Percentiles rank a stretch among this genome's conserved stretches.
These are phyloP conservation scores for Delonix regia DNA, from an alignment of 306 rosid species.

Conservation along the genomic window DNA sequence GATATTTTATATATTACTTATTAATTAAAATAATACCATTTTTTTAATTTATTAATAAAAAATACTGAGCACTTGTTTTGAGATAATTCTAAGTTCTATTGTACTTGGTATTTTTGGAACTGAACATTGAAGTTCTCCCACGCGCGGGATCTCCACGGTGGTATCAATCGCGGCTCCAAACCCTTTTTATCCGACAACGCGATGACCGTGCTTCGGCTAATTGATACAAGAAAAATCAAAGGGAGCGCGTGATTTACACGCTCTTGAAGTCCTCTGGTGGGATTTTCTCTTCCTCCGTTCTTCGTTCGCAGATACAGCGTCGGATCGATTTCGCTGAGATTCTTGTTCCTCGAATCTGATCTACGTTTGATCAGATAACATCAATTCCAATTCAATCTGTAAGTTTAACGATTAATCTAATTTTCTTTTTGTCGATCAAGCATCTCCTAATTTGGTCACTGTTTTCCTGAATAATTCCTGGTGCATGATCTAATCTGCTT, in stretches of 20 bases:
- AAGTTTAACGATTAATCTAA: not conserved
- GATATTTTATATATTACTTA: too few species aligned
- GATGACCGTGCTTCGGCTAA: not conserved
- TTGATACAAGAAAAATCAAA: not conserved
- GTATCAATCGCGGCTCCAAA: not conserved
- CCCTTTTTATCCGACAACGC: not conserved
- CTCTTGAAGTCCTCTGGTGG: not conserved
- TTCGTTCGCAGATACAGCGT: not conserved
- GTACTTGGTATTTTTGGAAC: not conserved
- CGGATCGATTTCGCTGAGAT: slow-evolving; percentile 6
- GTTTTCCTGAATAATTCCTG: not conserved
- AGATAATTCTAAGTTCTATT: not conserved
- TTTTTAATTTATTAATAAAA: too few species aligned
- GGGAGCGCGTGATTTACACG: slow-evolving; percentile 42
- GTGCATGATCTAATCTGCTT: not conserved
- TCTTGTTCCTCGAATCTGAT: slow-evolving; percentile 14
- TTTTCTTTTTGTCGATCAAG: not conserved
- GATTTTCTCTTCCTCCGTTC: slow-evolving; percentile 5
- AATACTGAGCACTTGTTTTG: too few species aligned
- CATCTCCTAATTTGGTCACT: not conserved
- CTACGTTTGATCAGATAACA: slow-evolving; percentile 11
- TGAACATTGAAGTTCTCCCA: not conserved
- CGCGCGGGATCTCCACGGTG: not conserved
- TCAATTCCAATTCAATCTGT: slow-evolving; percentile 12
- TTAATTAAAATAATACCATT: too few species aligned